Evolutionary conservation across 148 eudicot genomes (phyloP), one percentile per base, ranked within the genome.

Genomic region (Polygonum maritimum): DNA sequence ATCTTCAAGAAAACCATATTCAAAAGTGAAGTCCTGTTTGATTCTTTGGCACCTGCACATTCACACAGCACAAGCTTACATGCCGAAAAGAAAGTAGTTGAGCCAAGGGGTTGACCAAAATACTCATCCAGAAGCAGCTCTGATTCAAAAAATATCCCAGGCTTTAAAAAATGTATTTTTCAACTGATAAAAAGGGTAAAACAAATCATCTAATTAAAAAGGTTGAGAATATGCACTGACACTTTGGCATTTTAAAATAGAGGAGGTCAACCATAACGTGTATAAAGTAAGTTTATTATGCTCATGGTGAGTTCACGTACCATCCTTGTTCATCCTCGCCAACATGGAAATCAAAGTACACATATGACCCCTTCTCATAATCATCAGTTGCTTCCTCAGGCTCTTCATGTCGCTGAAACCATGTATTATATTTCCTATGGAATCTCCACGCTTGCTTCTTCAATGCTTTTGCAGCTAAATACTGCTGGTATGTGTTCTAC

Each of bases 391-490:
- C 94, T 76, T 90, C 86, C 77, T 90, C 89, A 76, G 98, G 98
- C 85, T 92, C 98, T 86, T 90, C 94, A 12, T 90, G 98, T 73
- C 98, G 85, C 82, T 95, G 98, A 85, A 95, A 95, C 98, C 98
- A 95, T 21, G 97, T 95, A 80, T 88, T 87, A 79, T 85, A 95
- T 69, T 90, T 95, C 75, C 92, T 86, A 81, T 95, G 98, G 80
- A 79, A 95, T 85, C 98, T 92, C 98, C 98, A 95, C 3, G 98
- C 92, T 82, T 92, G 98, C 81, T 90, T 95, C 84, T 95, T 95
- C 80, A 95, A 79, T 80, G 90, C 97, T 82, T 83, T 95, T 60
- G 98, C 98, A 88, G 98, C 98, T 81, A 95, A 78, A 84, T 89
- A 95, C 81, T 95, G 98, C 84, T 95, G 98, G 82, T 92, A 95